Evolutionary conservation across 805 yeast species (phyloP).

Genomic region (Cyberlindnera japonica): DNA sequence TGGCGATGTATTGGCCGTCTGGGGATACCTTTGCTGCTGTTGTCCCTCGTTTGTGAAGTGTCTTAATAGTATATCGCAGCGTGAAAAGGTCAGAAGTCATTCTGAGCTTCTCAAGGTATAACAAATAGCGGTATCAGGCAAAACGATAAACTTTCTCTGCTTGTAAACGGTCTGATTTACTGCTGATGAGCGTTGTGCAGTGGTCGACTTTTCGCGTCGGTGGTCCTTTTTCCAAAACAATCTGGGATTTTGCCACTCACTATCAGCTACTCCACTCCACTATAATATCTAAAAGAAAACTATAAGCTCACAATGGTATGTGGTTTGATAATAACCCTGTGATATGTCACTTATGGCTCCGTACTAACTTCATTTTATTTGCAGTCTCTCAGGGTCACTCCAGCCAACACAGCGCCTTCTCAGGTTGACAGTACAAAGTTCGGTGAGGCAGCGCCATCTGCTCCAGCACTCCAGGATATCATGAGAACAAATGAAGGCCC

Average conservation of each 20-base stretch:
- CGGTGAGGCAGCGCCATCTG: conserved; percentile 53
- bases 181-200: background rate
- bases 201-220: background rate
- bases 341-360: too few relatives aligned
- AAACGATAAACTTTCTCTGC: too few relatives aligned
- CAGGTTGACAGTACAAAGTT: conserved; percentile 48
- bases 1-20: conserved; percentile 53
- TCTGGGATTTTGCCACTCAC: too few relatives aligned
- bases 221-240: background rate
- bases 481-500: conserved; percentile 65
- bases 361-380: conserved; percentile 4
- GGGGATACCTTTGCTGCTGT: conserved; percentile 61
- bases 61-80: conserved; percentile 5
- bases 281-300: background rate
- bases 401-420: conserved; percentile 43
- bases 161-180: background rate
- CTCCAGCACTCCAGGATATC: conserved; percentile 68
- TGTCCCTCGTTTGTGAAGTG: conserved; percentile 16
- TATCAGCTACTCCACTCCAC: background rate
- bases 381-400: conserved; percentile 45
- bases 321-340: too few relatives aligned
- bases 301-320: background rate
- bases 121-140: too few relatives aligned
- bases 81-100: conserved; percentile 4
- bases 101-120: background rate